phyloP scores from a whole-genome alignment of 2,329 filamentous ascomycete genomes.

The Emmonsiellopsis sp. region DNA sequence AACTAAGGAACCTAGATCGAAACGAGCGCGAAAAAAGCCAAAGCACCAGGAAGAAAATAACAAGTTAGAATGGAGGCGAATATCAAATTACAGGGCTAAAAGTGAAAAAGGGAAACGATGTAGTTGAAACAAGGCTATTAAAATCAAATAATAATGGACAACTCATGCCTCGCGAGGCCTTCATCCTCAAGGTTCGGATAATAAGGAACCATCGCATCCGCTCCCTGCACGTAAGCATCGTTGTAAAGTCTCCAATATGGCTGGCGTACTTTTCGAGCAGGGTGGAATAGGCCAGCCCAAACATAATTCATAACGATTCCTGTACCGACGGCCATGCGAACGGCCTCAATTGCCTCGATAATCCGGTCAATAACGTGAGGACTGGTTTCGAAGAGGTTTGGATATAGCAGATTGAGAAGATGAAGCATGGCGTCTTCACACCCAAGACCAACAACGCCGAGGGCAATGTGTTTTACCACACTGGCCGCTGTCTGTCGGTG shows the following conservation, averaged over 20 bases:
- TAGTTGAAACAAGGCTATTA: neutral
- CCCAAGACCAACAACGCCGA: slow-evolving; percentile 93
- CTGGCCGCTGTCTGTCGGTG: slow-evolving; percentile 93
- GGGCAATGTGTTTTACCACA: slow-evolving; percentile 94
- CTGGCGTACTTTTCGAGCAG: slow-evolving; percentile 82
- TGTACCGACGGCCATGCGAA: slow-evolving; percentile 85
- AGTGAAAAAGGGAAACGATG: neutral
- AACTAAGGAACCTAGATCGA: neutral
- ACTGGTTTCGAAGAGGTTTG: slow-evolving; percentile 94
- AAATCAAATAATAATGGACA: slow-evolving; percentile 68
- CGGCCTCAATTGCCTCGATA: slow-evolving; percentile 92
- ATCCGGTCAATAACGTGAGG: slow-evolving; percentile 98
- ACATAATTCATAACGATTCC: slow-evolving; percentile 96
- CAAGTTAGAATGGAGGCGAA: neutral
- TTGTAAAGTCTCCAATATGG: slow-evolving; percentile 98
- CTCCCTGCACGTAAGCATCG: slow-evolving; percentile 86
- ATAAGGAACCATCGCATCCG: slow-evolving; percentile 92
- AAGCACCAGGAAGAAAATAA: neutral
- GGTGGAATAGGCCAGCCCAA: slow-evolving; percentile 95
- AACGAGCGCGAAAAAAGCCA: neutral
- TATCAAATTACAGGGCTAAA: neutral
- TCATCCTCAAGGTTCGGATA: slow-evolving; percentile 83
- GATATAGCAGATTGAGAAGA: slow-evolving; percentile 88
- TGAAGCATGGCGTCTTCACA: slow-evolving; percentile 99
- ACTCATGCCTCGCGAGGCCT: slow-evolving; percentile 65